These are phyloP conservation scores for Tagetes erecta DNA, from an alignment of 129 eudicot genomes.

Conservation along the genomic window DNA sequence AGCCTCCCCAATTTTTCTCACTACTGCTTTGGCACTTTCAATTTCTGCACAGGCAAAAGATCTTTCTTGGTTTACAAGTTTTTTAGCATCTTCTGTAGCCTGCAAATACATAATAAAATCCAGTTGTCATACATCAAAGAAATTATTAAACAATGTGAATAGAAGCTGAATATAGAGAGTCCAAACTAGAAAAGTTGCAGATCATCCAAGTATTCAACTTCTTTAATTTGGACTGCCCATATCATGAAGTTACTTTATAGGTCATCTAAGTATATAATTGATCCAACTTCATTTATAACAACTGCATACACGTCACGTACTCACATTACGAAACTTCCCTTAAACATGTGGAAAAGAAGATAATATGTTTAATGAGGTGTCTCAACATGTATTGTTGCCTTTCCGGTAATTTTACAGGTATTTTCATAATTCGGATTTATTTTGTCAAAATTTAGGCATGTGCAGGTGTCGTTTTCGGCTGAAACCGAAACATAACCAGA, in stretches of 20 bases:
- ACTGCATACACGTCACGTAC: neutral
- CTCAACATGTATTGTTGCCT: neutral
- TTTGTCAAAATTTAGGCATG: neutral
- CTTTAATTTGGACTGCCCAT: neutral
- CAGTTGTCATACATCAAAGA: conserved; percentile 6
- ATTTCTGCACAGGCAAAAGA: conserved; percentile 99
- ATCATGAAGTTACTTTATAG: neutral
- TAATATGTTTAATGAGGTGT: neutral
- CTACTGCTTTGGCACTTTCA: conserved; percentile 96
- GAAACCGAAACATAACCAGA: too few species aligned
- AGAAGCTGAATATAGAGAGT: neutral
- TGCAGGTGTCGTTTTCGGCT: too few species aligned
- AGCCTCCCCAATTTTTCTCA: conserved; percentile 92
- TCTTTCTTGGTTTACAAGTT: conserved; percentile 92
- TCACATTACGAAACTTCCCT: neutral
- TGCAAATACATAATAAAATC: conserved; percentile 30
- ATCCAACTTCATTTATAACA: neutral
- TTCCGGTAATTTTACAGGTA: neutral
- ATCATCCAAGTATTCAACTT: neutral
- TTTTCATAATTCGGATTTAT: neutral
- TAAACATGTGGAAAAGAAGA: neutral
- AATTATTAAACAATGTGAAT: neutral
- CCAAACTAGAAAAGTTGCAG: conserved; percentile 5
- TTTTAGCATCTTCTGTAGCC: conserved; percentile 99
- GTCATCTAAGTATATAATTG: neutral